Evolutionary conservation across 306 rosid genomes (phyloP), one percentile per base, ranked within the genome.

Genomic region (Myrica gale): DNA sequence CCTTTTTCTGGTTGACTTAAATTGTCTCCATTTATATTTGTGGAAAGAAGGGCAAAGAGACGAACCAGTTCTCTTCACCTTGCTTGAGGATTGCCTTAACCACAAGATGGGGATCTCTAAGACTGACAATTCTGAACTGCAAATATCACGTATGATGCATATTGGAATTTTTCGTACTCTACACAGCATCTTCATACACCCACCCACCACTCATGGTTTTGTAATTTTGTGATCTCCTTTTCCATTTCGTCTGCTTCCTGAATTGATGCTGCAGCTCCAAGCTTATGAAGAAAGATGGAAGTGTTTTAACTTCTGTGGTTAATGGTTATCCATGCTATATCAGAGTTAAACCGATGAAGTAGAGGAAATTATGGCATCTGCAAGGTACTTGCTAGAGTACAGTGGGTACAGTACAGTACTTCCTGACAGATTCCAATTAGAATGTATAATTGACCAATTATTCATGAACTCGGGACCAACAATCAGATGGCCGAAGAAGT

Each of bases 261-360:
- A 4, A 11, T 12, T 48, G 53, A 21, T 3, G 6, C 5, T 23
- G 10, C 5, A 9, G 41, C 16, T 9, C 5, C 41, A 57, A 57
- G 9, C 23, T 37, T 32, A 20, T 56, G 37, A 7, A 56, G 5
- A 56, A 56, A 12, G 21, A 56, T 56, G 11, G 21, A 9, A 21
- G 1, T 39, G 11, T 58, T 20, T 2, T 58, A 58, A 58, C 15
- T 58, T 58, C 39, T 10, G 37, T 2, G 37, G 37, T 32, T 32
- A 32, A 9, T 9, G 65, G 65, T 23, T 37, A 23, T 11, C 65
- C 54, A 47, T 1, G 41, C 15, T 21, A 16, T 13, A 68, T 12
- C 61, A 32, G 56, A 65, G 61, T 75, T 53, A 65, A 23, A 41
- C 23, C 13, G 48, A 19, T 50, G 65, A 65, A 51, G 53, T 51